Conservation (phyloP, 257 asterid genomes). For the Petunia secreta region DNA sequence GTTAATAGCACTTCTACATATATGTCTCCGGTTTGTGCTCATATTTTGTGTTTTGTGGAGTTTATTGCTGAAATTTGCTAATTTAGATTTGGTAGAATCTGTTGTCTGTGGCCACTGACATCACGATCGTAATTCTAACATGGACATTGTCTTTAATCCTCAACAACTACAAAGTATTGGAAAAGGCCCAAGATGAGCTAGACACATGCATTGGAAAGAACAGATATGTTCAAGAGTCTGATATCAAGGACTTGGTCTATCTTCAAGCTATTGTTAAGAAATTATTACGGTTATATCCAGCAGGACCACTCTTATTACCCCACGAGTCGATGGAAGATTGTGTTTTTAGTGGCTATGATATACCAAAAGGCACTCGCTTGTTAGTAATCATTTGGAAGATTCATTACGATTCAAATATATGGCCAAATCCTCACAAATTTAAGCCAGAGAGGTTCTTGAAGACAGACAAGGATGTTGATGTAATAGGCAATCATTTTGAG, state of each 20-base stretch:
- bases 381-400: constrained; percentile 47
- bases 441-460: too few species aligned
- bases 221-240: too few species aligned
- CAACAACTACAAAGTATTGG: too few species aligned
- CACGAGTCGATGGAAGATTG: constrained; percentile 44
- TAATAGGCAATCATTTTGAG: constrained; percentile 42
- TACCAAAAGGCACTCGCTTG: constrained; percentile 46
- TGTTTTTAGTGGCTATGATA: constrained; percentile 41
- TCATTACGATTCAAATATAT: constrained; percentile 38
- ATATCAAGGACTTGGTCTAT: constrained; percentile 29
- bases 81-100: neutral
- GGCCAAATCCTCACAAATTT: too few species aligned
- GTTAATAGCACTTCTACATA: too few species aligned
- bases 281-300: constrained; percentile 47
- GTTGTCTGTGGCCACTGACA: constrained; percentile 44
- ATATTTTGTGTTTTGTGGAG: too few species aligned
- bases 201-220: too few species aligned
- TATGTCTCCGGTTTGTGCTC: too few species aligned
- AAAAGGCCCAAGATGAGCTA: too few species aligned
- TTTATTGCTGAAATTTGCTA: neutral
- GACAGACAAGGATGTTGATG: constrained; percentile 16
- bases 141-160: too few species aligned
- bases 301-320: constrained; percentile 30
- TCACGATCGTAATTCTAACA: neutral
- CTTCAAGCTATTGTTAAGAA: constrained; percentile 57